These are phyloP conservation scores for Fusarium beomiforme DNA, from an alignment of 2,329 filamentous ascomycete species.

Conservation along the genomic window DNA sequence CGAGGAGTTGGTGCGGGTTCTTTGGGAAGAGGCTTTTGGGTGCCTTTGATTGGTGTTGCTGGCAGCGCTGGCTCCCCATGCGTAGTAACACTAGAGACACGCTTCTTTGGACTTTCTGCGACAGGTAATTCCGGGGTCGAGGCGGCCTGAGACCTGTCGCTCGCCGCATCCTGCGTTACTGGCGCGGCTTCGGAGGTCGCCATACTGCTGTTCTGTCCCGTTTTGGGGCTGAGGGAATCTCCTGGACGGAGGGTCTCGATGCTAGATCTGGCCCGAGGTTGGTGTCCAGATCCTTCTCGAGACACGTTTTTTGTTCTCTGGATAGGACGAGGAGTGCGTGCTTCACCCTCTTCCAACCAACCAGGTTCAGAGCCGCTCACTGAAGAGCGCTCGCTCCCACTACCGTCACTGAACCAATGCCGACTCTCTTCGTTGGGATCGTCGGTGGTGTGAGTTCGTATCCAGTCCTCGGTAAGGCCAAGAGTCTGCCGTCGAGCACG, in stretches of 20 bases:
- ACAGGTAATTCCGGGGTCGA: conserved; percentile 40
- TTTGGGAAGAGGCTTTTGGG: conserved; percentile 51
- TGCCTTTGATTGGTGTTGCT: conserved; percentile 49
- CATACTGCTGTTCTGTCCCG: conserved; percentile 47
- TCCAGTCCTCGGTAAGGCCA: conserved; percentile 85
- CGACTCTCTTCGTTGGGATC: conserved; percentile 73
- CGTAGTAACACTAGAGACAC: conserved; percentile 30
- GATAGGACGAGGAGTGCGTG: conserved; percentile 58
- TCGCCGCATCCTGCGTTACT: conserved; percentile 42
- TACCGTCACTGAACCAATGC: conserved; percentile 83
- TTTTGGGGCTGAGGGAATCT: conserved; percentile 40
- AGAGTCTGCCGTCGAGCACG: conserved; percentile 67
- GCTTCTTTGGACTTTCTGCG: conserved; percentile 41
- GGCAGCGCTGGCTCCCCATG: conserved; percentile 47
- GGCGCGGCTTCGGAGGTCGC: conserved; percentile 45
- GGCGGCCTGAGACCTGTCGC: conserved; percentile 41
- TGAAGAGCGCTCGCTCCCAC: conserved; percentile 79
- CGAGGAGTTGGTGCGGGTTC: conserved; percentile 61
- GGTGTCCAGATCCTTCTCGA: conserved; percentile 49
- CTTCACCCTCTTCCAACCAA: conserved; percentile 61
- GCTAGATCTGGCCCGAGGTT: conserved; percentile 62
- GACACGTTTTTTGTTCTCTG: conserved; percentile 37
- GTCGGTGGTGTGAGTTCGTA: conserved; percentile 82
- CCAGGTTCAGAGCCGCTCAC: conserved; percentile 71
- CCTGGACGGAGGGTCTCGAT: conserved; percentile 63